These are phyloP conservation scores for Lipomyces sp. DNA, from an alignment of 805 yeast genomes.

Conservation along the genomic window DNA sequence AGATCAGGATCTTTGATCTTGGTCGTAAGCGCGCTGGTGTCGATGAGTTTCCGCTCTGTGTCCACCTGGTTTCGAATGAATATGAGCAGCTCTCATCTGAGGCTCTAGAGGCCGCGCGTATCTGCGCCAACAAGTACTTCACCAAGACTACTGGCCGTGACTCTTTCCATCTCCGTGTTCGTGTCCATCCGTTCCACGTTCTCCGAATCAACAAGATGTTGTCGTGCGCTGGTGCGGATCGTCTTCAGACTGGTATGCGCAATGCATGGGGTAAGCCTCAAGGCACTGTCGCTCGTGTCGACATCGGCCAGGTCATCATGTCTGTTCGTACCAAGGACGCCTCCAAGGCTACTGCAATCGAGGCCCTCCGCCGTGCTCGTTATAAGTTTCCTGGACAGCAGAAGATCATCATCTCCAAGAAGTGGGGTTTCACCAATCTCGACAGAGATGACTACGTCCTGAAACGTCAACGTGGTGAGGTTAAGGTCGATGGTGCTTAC, in stretches of 20 bases:
- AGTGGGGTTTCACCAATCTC: conserved; percentile 99
- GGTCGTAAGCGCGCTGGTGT: conserved; percentile 99
- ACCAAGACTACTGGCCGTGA: conserved; percentile 98
- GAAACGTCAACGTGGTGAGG: conserved; percentile 96
- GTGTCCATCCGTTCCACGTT: conserved; percentile 99
- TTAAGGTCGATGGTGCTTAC: conserved; percentile 99
- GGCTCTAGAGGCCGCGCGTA: conserved; percentile 99
- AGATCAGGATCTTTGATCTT: conserved; percentile 98
- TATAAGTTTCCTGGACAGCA: conserved; percentile 99
- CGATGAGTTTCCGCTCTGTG: conserved; percentile 99
- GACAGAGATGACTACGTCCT: conserved; percentile 96
- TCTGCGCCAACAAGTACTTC: conserved; percentile 99
- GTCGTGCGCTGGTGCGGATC: conserved; percentile 99
- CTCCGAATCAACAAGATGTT: conserved; percentile 99
- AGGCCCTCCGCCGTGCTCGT: conserved; percentile 99
- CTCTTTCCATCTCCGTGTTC: conserved; percentile 99
- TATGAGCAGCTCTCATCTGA: conserved; percentile 98
- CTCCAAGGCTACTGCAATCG: conserved; percentile 96
- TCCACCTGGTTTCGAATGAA: conserved; percentile 99
- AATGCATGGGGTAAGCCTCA: conserved; percentile 99
- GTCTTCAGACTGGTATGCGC: conserved; percentile 99
- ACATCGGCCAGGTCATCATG: conserved; percentile 97
- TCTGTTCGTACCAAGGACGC: conserved; percentile 98
- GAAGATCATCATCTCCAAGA: conserved; percentile 98
- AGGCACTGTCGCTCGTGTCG: conserved; percentile 99